Conservation (phyloP, 805 yeast species). For the Crinitomyces ghanaensis region DNA sequence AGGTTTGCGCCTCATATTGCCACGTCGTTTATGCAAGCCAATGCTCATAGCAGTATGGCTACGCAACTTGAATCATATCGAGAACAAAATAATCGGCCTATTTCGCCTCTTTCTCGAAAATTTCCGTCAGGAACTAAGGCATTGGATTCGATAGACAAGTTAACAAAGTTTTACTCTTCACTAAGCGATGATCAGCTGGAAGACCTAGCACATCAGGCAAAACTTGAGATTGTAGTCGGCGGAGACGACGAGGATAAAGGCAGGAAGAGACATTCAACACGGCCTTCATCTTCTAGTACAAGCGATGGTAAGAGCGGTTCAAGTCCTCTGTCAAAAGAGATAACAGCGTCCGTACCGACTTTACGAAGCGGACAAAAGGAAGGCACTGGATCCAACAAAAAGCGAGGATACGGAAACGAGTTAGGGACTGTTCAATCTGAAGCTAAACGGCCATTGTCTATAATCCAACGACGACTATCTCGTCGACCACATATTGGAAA, state of each 20-base stretch:
- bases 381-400: background rate
- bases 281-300: background rate
- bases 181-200: conserved; percentile 7
- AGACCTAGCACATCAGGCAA: background rate
- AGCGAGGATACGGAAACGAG: no score
- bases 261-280: background rate
- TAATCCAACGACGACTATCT: conserved; percentile 1
- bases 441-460: no score
- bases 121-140: conserved; percentile 1
- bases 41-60: conserved; percentile 18
- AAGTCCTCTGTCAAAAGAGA: no score
- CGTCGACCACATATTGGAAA: conserved; percentile 8
- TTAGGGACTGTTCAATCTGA: no score
- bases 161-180: conserved; percentile 8
- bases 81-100: background rate
- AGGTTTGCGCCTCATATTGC: conserved; percentile 24
- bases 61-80: conserved; percentile 14
- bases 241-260: no score
- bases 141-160: conserved; percentile 4
- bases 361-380: background rate
- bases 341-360: no score
- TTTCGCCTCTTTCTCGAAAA: background rate
- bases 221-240: background rate
- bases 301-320: no score
- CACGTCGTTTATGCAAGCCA: conserved; percentile 19